These are phyloP conservation scores for Melaleuca quinquenervia DNA, from an alignment of 345 rosid species.

Conservation along the genomic window DNA sequence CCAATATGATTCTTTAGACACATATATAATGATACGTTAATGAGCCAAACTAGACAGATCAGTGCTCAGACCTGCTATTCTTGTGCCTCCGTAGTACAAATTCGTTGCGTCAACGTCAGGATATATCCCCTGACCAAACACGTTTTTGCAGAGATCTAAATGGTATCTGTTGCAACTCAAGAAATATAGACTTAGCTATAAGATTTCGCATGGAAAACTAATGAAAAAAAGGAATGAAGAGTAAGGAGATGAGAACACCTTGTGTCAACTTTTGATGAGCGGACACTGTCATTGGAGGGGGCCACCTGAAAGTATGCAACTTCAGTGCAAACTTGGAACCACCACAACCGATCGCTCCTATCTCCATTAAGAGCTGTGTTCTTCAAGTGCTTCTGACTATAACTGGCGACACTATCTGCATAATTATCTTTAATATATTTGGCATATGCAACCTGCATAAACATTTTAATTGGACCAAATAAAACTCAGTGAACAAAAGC, in stretches of 20 bases:
- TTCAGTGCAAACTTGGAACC: slow-evolving; percentile 94
- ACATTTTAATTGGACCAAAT: neutral
- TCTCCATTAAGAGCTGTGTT: slow-evolving; percentile 23
- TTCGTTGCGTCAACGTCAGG: slow-evolving; percentile 73
- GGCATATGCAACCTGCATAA: slow-evolving; percentile 55
- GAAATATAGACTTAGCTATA: neutral
- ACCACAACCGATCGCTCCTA: slow-evolving; percentile 62
- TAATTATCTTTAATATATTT: slow-evolving; percentile 55
- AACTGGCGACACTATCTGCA: slow-evolving; percentile 37
- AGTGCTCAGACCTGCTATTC: slow-evolving; percentile 46
- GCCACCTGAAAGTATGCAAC: slow-evolving; percentile 91
- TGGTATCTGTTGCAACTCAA: slow-evolving; percentile 41
- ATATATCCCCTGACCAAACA: slow-evolving; percentile 58
- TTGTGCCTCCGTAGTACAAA: slow-evolving; percentile 74
- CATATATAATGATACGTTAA: neutral
- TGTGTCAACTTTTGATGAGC: slow-evolving; percentile 71
- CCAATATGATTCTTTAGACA: neutral
- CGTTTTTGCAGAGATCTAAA: slow-evolving; percentile 69
- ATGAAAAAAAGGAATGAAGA: neutral
- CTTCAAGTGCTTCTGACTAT: slow-evolving; percentile 52
- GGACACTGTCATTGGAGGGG: slow-evolving; percentile 69
- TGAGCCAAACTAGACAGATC: neutral
- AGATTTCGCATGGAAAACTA: neutral
- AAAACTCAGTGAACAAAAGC: neutral
- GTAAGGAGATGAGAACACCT: slow-evolving; percentile 20